Percentiles rank a stretch among this genome's conserved stretches.
Evolutionary conservation across 163 green algal species (phyloP).

Genomic region (Trebouxia gelatinosa): DNA sequence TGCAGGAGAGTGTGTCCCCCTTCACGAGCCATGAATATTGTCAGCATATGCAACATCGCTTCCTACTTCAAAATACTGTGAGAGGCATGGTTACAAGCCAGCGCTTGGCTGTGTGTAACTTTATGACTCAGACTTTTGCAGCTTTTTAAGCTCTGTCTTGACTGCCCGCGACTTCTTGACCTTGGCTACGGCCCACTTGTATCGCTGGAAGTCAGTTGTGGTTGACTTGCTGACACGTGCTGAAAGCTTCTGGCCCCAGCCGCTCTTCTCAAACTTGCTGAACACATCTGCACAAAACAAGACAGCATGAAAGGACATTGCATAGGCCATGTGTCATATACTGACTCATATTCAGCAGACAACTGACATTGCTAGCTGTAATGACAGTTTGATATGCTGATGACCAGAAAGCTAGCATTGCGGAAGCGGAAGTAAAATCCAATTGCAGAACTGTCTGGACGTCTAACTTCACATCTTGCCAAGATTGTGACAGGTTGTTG

Average conservation of each 20-base stretch:
- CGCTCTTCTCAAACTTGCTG: constrained; percentile 81
- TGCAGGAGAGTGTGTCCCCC: no score
- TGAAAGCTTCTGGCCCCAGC: constrained; percentile 94
- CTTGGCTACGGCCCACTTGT: constrained; percentile 70
- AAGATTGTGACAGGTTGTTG: no score
- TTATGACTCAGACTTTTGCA: constrained; percentile 52
- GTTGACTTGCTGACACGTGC: constrained; percentile 66
- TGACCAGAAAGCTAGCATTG: background rate
- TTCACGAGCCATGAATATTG: no score
- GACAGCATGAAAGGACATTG: background rate
- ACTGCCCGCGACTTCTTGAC: constrained; percentile 55
- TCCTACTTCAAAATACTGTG: no score
- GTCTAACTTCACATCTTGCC: no score
- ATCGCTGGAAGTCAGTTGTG: constrained; percentile 90
- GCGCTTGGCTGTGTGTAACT: no score
- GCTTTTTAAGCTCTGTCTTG: constrained; percentile 50
- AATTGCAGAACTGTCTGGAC: no score
- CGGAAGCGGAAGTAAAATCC: no score
- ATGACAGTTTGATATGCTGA: background rate
- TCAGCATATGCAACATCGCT: no score
- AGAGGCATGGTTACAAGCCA: no score
- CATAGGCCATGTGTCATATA: background rate
- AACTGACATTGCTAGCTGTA: background rate
- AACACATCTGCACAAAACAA: constrained; percentile 65
- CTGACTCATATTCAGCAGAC: background rate